phyloP scores from a whole-genome alignment of 805 yeast species.

The Vanderwaltozyma polyspora region DNA sequence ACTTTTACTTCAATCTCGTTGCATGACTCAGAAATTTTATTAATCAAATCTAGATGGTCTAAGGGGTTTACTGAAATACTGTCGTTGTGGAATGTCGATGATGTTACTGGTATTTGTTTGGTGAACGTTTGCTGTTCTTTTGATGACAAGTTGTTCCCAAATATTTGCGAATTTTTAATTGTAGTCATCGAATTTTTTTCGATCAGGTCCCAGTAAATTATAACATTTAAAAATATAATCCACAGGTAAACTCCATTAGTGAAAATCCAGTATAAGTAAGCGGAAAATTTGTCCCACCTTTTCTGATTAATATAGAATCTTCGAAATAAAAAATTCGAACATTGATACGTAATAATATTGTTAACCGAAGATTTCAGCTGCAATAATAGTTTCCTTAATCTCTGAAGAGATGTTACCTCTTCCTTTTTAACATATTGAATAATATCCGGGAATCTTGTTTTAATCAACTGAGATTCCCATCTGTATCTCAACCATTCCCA shows the following conservation, averaged over 20 bases:
- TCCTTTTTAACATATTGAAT: not conserved
- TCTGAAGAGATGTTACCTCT: not conserved
- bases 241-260: conserved; percentile 6
- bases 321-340: not conserved
- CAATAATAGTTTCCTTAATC: not conserved
- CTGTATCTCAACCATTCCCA: not conserved
- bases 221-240: conserved; percentile 4
- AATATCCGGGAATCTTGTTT: not conserved
- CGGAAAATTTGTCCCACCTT: not conserved
- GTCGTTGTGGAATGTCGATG: too few relatives aligned
- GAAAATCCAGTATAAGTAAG: conserved; percentile 6
- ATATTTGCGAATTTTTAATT: too few relatives aligned
- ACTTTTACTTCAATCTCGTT: too few relatives aligned
- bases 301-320: not conserved
- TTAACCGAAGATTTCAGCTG: not conserved
- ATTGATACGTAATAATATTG: not conserved
- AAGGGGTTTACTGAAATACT: too few relatives aligned
- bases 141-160: too few relatives aligned
- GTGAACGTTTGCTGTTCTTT: too few relatives aligned
- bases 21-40: too few relatives aligned
- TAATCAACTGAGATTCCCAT: not conserved
- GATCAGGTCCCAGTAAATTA: conserved; percentile 5
- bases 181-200: too few relatives aligned
- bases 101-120: too few relatives aligned
- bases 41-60: too few relatives aligned